phyloP scores from a whole-genome alignment of 306 rosid genomes.

The Acacia melanoxylon region DNA sequence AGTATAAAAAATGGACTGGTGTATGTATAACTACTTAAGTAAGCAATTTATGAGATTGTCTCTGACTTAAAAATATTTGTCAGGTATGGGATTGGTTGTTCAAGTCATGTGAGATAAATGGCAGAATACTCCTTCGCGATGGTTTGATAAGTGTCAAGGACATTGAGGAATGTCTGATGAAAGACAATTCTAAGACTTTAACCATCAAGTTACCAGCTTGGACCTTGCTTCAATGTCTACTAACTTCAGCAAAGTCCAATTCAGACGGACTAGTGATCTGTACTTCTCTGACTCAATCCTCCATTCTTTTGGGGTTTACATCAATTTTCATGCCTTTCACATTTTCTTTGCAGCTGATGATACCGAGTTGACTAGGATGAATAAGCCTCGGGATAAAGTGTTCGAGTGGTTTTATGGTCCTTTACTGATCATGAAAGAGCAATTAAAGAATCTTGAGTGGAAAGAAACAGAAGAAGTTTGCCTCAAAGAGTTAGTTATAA shows the following conservation, averaged over 20 bases:
- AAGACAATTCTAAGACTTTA: slow-evolving; percentile 59
- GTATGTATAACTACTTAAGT: neutral
- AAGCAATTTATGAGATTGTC: neutral
- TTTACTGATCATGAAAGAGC: slow-evolving; percentile 73
- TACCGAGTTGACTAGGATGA: slow-evolving; percentile 59
- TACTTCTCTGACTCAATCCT: slow-evolving; percentile 37
- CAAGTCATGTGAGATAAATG: slow-evolving; percentile 71
- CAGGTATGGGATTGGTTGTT: slow-evolving; percentile 90
- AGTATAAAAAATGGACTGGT: neutral
- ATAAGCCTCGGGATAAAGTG: slow-evolving; percentile 63
- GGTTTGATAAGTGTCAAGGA: slow-evolving; percentile 52
- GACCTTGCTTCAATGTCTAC: slow-evolving; percentile 77
- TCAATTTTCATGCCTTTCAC: slow-evolving; percentile 19
- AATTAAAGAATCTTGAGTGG: slow-evolving; percentile 54
- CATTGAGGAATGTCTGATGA: slow-evolving; percentile 65
- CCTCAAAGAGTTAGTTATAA: slow-evolving; percentile 59
- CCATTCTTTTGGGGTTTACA: neutral
- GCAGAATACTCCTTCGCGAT: slow-evolving; percentile 58
- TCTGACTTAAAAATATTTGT: slow-evolving; percentile 1
- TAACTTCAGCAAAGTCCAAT: slow-evolving; percentile 65
- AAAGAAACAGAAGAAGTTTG: slow-evolving; percentile 59
- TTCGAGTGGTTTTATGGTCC: slow-evolving; percentile 88
- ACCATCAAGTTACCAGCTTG: slow-evolving; percentile 74
- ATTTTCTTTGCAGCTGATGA: slow-evolving; percentile 58
- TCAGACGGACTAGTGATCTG: slow-evolving; percentile 75